Conservation (phyloP, 495 filamentous ascomycete genomes). For the Echria macrotheca region DNA sequence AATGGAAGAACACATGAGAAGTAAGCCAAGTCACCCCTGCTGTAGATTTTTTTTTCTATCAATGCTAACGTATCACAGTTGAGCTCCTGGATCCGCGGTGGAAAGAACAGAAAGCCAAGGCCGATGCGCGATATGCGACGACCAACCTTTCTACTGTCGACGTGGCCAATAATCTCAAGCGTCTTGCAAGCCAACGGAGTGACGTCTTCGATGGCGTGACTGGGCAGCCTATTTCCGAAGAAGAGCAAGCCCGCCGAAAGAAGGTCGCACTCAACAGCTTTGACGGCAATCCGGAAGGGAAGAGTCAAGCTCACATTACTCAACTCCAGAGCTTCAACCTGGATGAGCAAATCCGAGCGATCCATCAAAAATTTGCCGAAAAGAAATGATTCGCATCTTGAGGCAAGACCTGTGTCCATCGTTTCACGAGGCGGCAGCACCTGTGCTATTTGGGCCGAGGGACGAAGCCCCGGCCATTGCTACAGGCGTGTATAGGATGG, state of each 20-base stretch:
- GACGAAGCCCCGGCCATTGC: too few species aligned
- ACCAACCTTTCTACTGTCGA: constrained; percentile 84
- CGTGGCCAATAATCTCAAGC: constrained; percentile 90
- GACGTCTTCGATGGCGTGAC: constrained; percentile 84
- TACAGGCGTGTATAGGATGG: too few species aligned
- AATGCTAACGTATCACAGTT: constrained; percentile 18
- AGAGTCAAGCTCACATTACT: constrained; percentile 48
- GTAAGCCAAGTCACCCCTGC: constrained; percentile 33
- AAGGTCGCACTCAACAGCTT: constrained; percentile 60
- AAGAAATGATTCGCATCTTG: constrained; percentile 39
- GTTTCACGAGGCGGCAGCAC: too few species aligned
- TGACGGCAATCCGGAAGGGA: constrained; percentile 57
- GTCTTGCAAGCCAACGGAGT: constrained; percentile 84
- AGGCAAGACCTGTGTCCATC: too few species aligned
- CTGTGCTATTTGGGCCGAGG: too few species aligned
- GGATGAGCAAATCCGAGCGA: constrained; percentile 65
- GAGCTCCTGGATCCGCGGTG: constrained; percentile 92
- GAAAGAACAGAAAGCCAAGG: constrained; percentile 91
- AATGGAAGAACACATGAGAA: constrained; percentile 90
- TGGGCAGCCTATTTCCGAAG: constrained; percentile 60
- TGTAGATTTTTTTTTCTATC: too few species aligned
- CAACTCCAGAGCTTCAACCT: constrained; percentile 51
- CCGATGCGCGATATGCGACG: constrained; percentile 73
- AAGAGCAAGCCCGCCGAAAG: constrained; percentile 74
- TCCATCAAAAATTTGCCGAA: constrained; percentile 59